Base-by-base conservation (phyloP, 106 monocot genomes). In the Amphibolis antarctica region DNA sequence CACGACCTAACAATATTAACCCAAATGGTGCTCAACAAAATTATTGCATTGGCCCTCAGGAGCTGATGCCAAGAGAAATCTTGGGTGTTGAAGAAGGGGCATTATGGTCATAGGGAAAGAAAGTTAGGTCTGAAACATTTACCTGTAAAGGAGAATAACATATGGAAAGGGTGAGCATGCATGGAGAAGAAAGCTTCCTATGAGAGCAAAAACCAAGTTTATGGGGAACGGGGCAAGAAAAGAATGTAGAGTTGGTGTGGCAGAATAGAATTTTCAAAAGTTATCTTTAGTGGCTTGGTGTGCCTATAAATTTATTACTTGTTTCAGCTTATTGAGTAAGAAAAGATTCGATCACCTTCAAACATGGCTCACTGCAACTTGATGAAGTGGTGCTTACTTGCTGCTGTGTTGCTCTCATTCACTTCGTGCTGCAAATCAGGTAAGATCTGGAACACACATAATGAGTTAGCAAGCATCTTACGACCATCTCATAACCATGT, bases 341-440 rank as follows among this genome's bases (percentile, higher is more conserved):
- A 1, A 10, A n/a, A 24, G 0, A 22, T 55, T 13, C 1, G 28
- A 28, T 3, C 22, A 46, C 46, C 25, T 15, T 46, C 44, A 49
- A 18, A 66, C 17, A 71, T 75, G 78, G 71, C 77, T 82, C 72
- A 43, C 29, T 53, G 42, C 27, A 12, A 46, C 28, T 60, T 70
- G 60, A 55, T 18, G 17, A 12, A 45, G 13, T 59, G 64, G 26
- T 60, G 28, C 50, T 12, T 64, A 25, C 23, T 59, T 29, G 1
- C 68, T 3, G 46, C 60, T 30, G 48, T 72, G 4, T 28, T 85
- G 29, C 53, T 46, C 51, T 49, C 64, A 18, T n/a, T 51, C 26
- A 24, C 55, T 46, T 57, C 73, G 30, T 59, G 44, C 31, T 75
- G 69, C 77, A 67, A 45, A 13, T 76, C 84, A 74, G 80, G 84